Percentiles rank a stretch among this genome's conserved stretches.
phyloP scores from a whole-genome alignment of 176 grass and related monocot species.

The Oryza punctata region DNA sequence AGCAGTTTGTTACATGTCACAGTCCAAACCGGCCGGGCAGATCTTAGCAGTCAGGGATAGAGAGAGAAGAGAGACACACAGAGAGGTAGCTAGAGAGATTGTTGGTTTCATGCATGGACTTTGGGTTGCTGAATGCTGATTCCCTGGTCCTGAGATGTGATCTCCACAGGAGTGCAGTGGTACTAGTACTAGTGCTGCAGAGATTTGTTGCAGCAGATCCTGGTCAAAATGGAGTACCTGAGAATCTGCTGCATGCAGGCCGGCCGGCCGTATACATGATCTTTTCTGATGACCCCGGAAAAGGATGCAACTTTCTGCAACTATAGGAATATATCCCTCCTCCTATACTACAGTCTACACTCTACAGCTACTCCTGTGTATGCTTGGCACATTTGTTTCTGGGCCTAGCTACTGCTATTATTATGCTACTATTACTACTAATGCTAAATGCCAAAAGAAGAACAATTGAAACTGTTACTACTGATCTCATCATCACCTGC shows the following conservation, averaged over 20 bases:
- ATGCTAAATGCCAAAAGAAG: background rate
- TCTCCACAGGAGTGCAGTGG: background rate
- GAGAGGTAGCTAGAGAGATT: constrained; percentile 4
- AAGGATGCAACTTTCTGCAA: constrained; percentile 51
- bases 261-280: constrained; percentile 22
- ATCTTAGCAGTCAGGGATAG: constrained; percentile 11
- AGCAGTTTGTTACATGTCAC: constrained; percentile 87
- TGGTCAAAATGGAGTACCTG: constrained; percentile 51
- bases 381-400: constrained; percentile 22
- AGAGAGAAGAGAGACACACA: constrained; percentile 30
- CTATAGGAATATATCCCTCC: constrained; percentile 32
- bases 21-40: constrained; percentile 46
- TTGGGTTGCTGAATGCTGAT: constrained; percentile 38
- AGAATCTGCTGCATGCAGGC: constrained; percentile 34
- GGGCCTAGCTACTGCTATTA: constrained; percentile 4
- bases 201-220: constrained; percentile 41
- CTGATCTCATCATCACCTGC: background rate
- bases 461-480: background rate
- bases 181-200: background rate
- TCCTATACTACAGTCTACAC: background rate
- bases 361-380: background rate
- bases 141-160: constrained; percentile 34
- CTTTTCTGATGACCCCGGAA: constrained; percentile 11
- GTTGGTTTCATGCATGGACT: constrained; percentile 43
- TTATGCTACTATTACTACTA: too few species aligned